phyloP scores from a whole-genome alignment of 371 early-diverging fungal genomes.

The Rhizopus arrhizus region DNA sequence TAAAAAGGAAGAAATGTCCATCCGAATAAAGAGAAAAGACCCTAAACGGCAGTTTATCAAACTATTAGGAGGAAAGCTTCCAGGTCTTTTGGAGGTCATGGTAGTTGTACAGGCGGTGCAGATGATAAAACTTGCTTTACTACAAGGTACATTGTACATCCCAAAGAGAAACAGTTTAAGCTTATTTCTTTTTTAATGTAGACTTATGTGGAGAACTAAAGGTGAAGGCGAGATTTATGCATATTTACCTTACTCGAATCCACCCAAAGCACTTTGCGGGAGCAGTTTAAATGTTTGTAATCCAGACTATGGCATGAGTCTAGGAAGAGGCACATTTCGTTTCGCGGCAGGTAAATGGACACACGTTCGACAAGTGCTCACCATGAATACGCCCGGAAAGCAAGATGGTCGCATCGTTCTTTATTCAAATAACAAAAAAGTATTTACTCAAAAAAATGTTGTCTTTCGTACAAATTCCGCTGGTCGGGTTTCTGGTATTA shows the following conservation, averaged over 20 bases:
- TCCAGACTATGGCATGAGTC: conserved; percentile 61
- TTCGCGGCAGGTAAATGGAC: conserved; percentile 62
- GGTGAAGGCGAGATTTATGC: conserved; percentile 69
- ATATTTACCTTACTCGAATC: conserved; percentile 54
- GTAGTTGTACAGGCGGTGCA: conserved; percentile 62
- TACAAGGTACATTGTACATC: conserved; percentile 30
- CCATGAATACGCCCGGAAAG: conserved; percentile 58
- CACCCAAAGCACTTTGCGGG: conserved; percentile 48
- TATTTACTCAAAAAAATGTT: conserved; percentile 6
- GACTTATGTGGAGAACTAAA: conserved; percentile 63
- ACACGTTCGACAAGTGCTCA: conserved; percentile 55
- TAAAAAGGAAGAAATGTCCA: conserved; percentile 3
- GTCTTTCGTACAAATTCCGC: conserved; percentile 16
- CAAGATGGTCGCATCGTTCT: conserved; percentile 51
- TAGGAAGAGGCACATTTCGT: conserved; percentile 61
- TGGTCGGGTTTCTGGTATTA: conserved; percentile 26
- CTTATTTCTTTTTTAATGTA: conserved; percentile 5
- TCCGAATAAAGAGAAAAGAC: no score
- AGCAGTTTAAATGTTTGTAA: conserved; percentile 57
- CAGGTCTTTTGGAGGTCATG: conserved; percentile 59
- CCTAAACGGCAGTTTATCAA: background rate
- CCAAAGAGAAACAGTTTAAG: background rate
- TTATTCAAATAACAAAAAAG: conserved; percentile 9
- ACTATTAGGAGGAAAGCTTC: conserved; percentile 51
- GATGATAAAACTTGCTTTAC: conserved; percentile 63